Evolutionary conservation across 2,329 filamentous ascomycete species (phyloP).

Genomic region (Colletotrichum sp.): DNA sequence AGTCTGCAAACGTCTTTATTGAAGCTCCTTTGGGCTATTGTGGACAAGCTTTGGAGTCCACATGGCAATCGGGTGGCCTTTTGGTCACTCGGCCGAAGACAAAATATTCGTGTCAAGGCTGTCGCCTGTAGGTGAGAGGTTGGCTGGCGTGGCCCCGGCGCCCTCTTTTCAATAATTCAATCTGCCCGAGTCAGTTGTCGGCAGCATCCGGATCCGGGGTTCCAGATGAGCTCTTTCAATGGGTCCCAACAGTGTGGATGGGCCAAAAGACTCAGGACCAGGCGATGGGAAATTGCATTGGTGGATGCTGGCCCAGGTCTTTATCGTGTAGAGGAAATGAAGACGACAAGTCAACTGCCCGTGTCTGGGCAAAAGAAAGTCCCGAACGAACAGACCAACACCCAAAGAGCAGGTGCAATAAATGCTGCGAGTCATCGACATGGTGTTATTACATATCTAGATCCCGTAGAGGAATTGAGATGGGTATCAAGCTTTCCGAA

Average conservation of each 20-base stretch:
- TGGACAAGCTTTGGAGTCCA: not conserved
- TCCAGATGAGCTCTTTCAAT: not conserved
- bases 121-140: not conserved
- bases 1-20: not conserved
- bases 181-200: conserved; percentile 11
- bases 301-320: not conserved
- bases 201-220: not conserved
- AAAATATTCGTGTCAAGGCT: not conserved
- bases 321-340: not conserved
- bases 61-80: not conserved
- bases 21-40: not conserved
- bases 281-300: not conserved
- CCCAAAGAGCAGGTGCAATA: not conserved
- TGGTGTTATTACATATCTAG: conserved; percentile 2
- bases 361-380: not conserved
- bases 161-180: not conserved
- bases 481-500: conserved; percentile 20
- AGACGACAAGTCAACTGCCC: not conserved
- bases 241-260: not conserved
- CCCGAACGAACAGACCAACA: not conserved
- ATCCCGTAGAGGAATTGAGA: conserved; percentile 7
- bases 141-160: not conserved
- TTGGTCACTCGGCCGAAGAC: not conserved
- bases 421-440: conserved; percentile 2
- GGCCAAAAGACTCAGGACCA: not conserved